Evolutionary conservation across 805 yeast species (phyloP).

Genomic region (Yarrowia yakushimensis): DNA sequence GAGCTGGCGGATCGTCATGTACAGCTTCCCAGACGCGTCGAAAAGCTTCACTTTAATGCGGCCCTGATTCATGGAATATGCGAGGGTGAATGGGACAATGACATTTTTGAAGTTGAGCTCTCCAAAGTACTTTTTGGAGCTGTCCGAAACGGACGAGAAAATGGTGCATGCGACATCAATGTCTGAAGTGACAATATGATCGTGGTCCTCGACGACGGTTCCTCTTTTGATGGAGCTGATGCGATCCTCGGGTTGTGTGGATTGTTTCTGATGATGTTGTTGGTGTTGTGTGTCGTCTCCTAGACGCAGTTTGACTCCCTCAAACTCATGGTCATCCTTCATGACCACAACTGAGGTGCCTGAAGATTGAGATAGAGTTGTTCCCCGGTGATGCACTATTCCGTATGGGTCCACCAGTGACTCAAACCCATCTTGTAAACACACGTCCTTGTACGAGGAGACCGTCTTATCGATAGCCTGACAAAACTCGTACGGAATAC

Average conservation of each 20-base stretch:
- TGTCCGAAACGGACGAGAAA: background rate
- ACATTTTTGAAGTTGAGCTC: background rate
- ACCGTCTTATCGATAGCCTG: background rate
- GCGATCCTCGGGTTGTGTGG: background rate
- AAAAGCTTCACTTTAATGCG: slow-evolving; percentile 4
- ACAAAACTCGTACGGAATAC: background rate
- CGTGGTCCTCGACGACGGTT: background rate
- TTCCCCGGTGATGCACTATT: background rate
- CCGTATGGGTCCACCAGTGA: background rate
- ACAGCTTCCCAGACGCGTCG: slow-evolving; percentile 2
- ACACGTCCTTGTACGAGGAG: background rate
- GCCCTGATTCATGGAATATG: slow-evolving; percentile 11
- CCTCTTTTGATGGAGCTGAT: background rate
- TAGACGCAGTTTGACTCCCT: background rate
- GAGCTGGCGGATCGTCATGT: background rate
- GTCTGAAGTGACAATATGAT: background rate
- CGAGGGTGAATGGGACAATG: background rate
- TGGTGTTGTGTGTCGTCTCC: background rate
- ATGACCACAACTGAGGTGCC: background rate
- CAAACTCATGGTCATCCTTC: slow-evolving; percentile 5
- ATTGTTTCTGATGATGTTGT: background rate
- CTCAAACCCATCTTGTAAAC: background rate
- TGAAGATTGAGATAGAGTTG: background rate
- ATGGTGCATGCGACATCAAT: background rate
- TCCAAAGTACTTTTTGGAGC: slow-evolving; percentile 1